A percentile compares a stretch with the other conserved stretches of the same genome.
These are phyloP conservation scores for Aspergillus floridensis DNA, from an alignment of 2,329 filamentous ascomycete species.

Conservation along the genomic window DNA sequence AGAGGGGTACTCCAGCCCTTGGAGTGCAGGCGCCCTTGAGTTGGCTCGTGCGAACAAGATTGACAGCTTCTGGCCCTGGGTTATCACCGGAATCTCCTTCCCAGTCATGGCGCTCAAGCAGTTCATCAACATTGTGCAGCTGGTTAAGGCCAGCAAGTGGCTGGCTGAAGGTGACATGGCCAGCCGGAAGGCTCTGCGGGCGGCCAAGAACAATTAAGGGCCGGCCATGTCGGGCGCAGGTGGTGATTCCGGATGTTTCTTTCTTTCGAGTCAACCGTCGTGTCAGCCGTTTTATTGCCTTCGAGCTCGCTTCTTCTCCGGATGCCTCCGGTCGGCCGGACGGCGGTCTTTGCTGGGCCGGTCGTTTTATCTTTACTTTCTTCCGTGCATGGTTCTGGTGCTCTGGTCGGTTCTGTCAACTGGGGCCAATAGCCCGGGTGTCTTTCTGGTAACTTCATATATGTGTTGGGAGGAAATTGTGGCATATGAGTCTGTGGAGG, in stretches of 20 bases:
- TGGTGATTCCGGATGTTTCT: slow-evolving; percentile 5
- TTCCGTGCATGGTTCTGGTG: slow-evolving; percentile 34
- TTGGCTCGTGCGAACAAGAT: slow-evolving; percentile 92
- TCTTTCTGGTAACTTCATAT: slow-evolving; percentile 14
- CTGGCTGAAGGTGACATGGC: slow-evolving; percentile 85
- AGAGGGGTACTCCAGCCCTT: slow-evolving; percentile 78
- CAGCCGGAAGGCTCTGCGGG: slow-evolving; percentile 54
- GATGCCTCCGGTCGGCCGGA: neutral
- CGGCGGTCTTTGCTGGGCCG: neutral
- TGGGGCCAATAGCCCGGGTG: slow-evolving; percentile 10
- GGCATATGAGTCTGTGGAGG: slow-evolving; percentile 14
- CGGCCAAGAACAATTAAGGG: slow-evolving; percentile 26
- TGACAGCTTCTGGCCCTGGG: slow-evolving; percentile 72
- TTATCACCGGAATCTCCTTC: slow-evolving; percentile 74
- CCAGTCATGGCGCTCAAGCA: slow-evolving; percentile 92
- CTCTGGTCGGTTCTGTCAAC: slow-evolving; percentile 26
- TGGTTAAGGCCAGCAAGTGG: slow-evolving; percentile 89
- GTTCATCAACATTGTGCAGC: slow-evolving; percentile 87
- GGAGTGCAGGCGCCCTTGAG: slow-evolving; percentile 89
- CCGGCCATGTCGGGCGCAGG: neutral
- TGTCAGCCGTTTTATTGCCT: neutral
- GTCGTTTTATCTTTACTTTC: neutral
- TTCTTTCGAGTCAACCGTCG: slow-evolving; percentile 4
- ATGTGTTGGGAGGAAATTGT: slow-evolving; percentile 15
- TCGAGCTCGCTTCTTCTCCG: neutral